Percentiles rank a stretch among this genome's conserved stretches.
Evolutionary conservation across 768 basidiomycete genomes (phyloP).

Genomic region (Termitomyces sp.): DNA sequence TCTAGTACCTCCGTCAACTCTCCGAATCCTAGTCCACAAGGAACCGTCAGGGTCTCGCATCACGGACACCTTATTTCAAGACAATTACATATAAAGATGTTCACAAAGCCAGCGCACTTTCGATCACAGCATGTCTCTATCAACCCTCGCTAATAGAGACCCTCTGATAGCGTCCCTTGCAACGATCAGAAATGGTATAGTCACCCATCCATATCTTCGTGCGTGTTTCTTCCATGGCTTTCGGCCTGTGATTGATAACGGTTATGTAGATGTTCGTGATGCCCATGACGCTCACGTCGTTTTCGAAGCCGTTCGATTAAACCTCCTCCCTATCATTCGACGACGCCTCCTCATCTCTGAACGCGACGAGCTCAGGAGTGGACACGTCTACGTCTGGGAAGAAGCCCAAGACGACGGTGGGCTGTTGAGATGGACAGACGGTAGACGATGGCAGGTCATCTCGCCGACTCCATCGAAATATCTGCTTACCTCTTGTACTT

Average conservation of each 20-base stretch:
- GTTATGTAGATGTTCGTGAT: constrained; percentile 62
- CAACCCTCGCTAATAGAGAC: constrained; percentile 14
- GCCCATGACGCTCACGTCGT: constrained; percentile 76
- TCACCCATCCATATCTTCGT: constrained; percentile 51
- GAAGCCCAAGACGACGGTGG: constrained; percentile 74
- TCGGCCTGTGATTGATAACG: background rate
- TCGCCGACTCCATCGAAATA: background rate
- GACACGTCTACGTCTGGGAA: constrained; percentile 85
- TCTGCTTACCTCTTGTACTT: background rate
- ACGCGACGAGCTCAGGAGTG: constrained; percentile 64
- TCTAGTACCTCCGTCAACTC: constrained; percentile 35
- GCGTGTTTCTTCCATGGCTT: constrained; percentile 12
- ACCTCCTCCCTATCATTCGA: constrained; percentile 66
- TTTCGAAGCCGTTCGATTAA: constrained; percentile 72
- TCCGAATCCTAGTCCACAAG: constrained; percentile 26
- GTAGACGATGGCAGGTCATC: constrained; percentile 60
- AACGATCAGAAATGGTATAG: constrained; percentile 24
- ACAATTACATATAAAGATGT: constrained; percentile 18
- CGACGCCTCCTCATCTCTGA: constrained; percentile 68
- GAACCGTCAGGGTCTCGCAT: constrained; percentile 23
- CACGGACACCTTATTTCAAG: constrained; percentile 23
- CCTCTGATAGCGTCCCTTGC: constrained; percentile 19
- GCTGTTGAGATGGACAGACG: constrained; percentile 78
- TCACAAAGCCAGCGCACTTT: constrained; percentile 9
- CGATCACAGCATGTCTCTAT: constrained; percentile 16